Base-by-base conservation (phyloP, 108 stramenopile genomes). In the Epithemia pelagica region DNA sequence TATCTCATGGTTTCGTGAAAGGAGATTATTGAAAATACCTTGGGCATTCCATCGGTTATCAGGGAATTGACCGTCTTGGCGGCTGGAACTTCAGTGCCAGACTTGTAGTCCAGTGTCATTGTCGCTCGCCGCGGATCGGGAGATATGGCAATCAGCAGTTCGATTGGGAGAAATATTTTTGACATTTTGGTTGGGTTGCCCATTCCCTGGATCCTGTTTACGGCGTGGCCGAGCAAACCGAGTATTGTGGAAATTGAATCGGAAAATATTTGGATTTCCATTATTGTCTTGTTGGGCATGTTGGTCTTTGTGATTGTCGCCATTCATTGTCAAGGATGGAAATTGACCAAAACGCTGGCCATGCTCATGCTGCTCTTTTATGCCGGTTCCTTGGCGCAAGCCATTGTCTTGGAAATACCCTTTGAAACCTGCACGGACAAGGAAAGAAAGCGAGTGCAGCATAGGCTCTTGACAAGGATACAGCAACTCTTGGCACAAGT, bases 81-180 rank as follows among this genome's bases (percentile, higher is more conserved):
- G 22, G 92, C 92, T 10, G 92, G 92, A 28, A 94, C 92, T 2
- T 85, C 83, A n/a, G 89, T 90, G 5, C 92, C 92, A 26, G 92
- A 90, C 66, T 78, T 88, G 51, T 68, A 90, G 20, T 82, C 86
- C 0, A 85, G 83, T 75, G 87, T 90, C 37, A 88, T 94, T 74
- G 92, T 90, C 2, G 92, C 89, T 21, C 73, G 78, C 72, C 75
- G 85, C 75, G 92, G 92, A 30, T 73, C 84, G 58, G 92, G 92
- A 25, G 87, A 94, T 71, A 90, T 90, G 87, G 92, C 92, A 20
- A 89, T 94, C 27, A 89, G 87, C 26, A 81, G 77, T 20, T 83
- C 84, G 24, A 83, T 92, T 73, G 87, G 91, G 37, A 84, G 82
- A 51, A 92, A 92, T 62, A 89, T 89, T 32, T 92, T 92, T 65